Base-by-base conservation (phyloP, 2,329 filamentous ascomycete genomes). In the Acarospora socialis region DNA sequence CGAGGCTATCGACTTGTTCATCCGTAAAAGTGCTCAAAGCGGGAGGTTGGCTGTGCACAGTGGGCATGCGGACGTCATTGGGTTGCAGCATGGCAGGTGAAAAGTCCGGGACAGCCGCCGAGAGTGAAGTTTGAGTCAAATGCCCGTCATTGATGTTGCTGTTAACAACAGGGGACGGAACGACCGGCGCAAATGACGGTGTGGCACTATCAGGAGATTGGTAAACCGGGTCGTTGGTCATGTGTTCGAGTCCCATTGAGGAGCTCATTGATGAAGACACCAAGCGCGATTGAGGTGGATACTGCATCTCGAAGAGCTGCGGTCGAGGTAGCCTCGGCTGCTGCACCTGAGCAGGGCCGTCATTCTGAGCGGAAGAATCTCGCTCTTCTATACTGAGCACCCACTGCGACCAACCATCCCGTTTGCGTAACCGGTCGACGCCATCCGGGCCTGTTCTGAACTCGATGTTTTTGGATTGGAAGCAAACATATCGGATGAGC, bases 381-480 rank as follows among this genome's bases (percentile, higher is more conserved):
- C 87, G 77, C 39, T 82, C 70, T 8, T 75, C 68, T 48, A 75
- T 65, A 2, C 71, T 68, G 36, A 92, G 57, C 13, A 94, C 70
- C 65, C 82, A 95, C 43, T 76, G 72, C 43, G 78, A 66, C 82
- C 84, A 94, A 16, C 72, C 74, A 13, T 82, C 68, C 16, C 70
- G 69, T 37, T 73, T 71, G 31, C 90, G 78, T 27, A 95, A 54
- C 25, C 83, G 71, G 52, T 94, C 83, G 30, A 77, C 61, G 19
- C 78, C 76, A 51, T 94, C 83, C 17, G 80, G 70, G 23, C 80
- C 78, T 20, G 74, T 57, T 28, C 78, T 66, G 46, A 81, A 77
- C 45, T 95, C 84, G 37, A 93, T 68, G 22, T 67, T 68, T 7
- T 65, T 65, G 1, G 82, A 82, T 40, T 77, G 69, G 35, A 78